phyloP scores from a whole-genome alignment of 768 basidiomycete genomes.

The Rubroboletus satanas region DNA sequence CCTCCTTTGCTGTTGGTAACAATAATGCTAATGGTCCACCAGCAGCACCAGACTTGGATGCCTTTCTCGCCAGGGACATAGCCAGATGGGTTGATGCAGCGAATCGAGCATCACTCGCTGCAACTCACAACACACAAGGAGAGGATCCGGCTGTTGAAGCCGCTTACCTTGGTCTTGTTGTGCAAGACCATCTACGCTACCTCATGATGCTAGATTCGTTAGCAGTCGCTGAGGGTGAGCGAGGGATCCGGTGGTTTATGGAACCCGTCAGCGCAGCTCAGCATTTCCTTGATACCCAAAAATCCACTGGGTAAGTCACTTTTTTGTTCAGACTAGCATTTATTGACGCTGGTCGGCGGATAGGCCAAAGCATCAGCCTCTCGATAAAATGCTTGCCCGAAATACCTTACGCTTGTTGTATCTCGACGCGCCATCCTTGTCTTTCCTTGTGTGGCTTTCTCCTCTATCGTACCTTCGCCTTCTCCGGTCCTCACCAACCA shows the following conservation, averaged over 20 bases:
- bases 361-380: constrained; percentile 44
- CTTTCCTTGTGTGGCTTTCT: constrained; percentile 69
- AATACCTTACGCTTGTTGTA: constrained; percentile 70
- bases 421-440: constrained; percentile 60
- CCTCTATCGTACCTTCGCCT: constrained; percentile 66
- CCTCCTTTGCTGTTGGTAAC: constrained; percentile 59
- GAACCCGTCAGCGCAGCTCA: constrained; percentile 33
- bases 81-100: constrained; percentile 53
- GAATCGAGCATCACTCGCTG: constrained; percentile 21
- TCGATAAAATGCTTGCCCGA: constrained; percentile 62
- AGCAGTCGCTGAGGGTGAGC: constrained; percentile 51
- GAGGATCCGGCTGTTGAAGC: constrained; percentile 51
- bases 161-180: constrained; percentile 42
- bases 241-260: constrained; percentile 72
- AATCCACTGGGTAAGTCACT: constrained; percentile 14
- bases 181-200: constrained; percentile 59
- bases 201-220: constrained; percentile 70
- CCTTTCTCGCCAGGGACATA: constrained; percentile 54
- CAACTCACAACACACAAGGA: constrained; percentile 31
- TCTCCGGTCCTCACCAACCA: constrained; percentile 35
- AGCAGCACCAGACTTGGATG: constrained; percentile 47
- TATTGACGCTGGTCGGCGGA: neutral
- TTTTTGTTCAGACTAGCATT: neutral
- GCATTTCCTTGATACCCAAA: constrained; percentile 18
- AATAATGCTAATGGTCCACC: constrained; percentile 47